Conservation (phyloP, 331 rosid species). For the Cydonia oblonga region DNA sequence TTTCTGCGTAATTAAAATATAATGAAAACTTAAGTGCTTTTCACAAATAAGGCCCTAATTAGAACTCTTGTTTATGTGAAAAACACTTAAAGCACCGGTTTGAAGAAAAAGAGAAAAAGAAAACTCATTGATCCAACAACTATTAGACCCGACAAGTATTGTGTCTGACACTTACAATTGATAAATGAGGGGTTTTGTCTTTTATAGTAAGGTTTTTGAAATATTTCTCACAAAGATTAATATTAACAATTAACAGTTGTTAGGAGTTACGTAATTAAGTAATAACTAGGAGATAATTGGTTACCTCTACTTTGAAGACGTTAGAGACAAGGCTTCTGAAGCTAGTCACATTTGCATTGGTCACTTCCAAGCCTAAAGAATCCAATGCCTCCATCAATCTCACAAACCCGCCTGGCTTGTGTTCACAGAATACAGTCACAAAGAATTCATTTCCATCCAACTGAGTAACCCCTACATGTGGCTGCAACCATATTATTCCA, state of each 20-base stretch:
- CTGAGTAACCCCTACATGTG: conserved; percentile 66
- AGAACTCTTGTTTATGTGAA: no score
- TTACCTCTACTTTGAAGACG: conserved; percentile 67
- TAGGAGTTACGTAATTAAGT: neutral
- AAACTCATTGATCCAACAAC: neutral
- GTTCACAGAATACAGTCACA: conserved; percentile 70
- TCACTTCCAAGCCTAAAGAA: conserved; percentile 49
- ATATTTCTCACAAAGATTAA: no score
- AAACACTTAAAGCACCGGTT: neutral
- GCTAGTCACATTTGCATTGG: conserved; percentile 69
- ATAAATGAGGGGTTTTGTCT: no score
- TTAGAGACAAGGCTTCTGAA: conserved; percentile 71
- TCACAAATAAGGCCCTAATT: neutral
- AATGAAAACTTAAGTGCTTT: neutral
- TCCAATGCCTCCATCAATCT: conserved; percentile 65
- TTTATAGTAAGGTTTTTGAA: no score
- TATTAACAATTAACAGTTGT: neutral
- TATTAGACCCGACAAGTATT: neutral
- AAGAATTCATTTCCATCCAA: conserved; percentile 61
- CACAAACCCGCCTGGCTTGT: conserved; percentile 58
- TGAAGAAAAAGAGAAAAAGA: no score
- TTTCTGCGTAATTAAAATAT: conserved; percentile 26
- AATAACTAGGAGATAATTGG: neutral
- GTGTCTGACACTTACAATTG: no score
- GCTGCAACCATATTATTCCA: conserved; percentile 27